These are phyloP conservation scores for Russula ochroleuca DNA, from an alignment of 768 basidiomycete species.

Conservation along the genomic window DNA sequence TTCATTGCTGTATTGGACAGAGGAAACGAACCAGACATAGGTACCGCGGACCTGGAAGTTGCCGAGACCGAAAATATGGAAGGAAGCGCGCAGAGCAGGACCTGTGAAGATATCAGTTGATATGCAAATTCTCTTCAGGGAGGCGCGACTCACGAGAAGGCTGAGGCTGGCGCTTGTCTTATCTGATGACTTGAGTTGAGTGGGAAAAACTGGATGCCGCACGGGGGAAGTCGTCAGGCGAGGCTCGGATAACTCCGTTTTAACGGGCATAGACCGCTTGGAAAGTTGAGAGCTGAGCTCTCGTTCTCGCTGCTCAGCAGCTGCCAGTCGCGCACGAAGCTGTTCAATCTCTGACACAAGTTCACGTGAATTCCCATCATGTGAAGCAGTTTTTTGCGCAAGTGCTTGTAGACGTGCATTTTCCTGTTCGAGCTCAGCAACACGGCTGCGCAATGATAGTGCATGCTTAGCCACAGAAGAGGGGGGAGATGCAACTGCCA, in stretches of 20 bases:
- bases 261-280: conserved; percentile 39
- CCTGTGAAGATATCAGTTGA: conserved; percentile 41
- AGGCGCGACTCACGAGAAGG: conserved; percentile 54
- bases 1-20: conserved; percentile 36
- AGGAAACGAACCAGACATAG: conserved; percentile 55
- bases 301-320: conserved; percentile 61
- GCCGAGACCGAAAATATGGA: conserved; percentile 65
- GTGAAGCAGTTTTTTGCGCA: conserved; percentile 42
- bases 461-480: conserved; percentile 14
- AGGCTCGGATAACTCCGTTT: conserved; percentile 56
- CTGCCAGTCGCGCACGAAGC: conserved; percentile 60
- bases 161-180: conserved; percentile 54
- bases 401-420: conserved; percentile 67
- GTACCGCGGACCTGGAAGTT: conserved; percentile 42
- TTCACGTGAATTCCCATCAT: conserved; percentile 33
- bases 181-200: conserved; percentile 46
- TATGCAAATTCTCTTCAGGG: conserved; percentile 19
- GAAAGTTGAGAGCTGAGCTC: conserved; percentile 61
- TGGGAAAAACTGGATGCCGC: conserved; percentile 35
- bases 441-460: conserved; percentile 50
- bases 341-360: conserved; percentile 60
- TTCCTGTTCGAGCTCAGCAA: conserved; percentile 80
- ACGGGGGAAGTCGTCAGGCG: conserved; percentile 42
- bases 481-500: conserved; percentile 24
- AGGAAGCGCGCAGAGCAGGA: conserved; percentile 73